Evolutionary conservation across 257 asterid species (phyloP).

Genomic region (Ilex aquifolium): DNA sequence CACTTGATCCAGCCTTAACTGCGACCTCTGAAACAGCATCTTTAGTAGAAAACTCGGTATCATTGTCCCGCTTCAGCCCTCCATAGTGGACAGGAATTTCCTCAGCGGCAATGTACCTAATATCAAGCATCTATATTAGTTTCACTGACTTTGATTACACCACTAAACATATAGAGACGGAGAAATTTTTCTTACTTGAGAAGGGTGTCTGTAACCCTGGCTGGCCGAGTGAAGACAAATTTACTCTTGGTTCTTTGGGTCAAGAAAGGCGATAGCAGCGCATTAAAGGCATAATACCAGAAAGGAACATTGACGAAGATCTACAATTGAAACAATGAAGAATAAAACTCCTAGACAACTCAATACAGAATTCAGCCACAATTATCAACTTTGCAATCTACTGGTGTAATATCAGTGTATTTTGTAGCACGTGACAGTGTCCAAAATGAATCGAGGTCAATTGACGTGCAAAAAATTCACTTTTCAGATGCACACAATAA

Average conservation of each 20-base stretch:
- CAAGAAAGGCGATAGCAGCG: constrained; percentile 51
- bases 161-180: neutral
- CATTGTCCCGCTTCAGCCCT: constrained; percentile 44
- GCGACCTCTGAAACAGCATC: constrained; percentile 37
- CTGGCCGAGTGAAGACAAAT: constrained; percentile 49
- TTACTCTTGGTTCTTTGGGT: constrained; percentile 56
- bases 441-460: no score
- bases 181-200: constrained; percentile 33
- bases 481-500: no score
- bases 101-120: constrained; percentile 47
- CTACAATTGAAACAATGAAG: constrained; percentile 19
- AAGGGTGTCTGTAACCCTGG: constrained; percentile 50
- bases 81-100: constrained; percentile 46
- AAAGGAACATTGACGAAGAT: constrained; percentile 63
- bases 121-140: neutral
- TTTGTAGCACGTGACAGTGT: no score
- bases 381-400: no score
- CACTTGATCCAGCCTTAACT: constrained; percentile 40
- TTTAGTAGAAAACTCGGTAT: constrained; percentile 41
- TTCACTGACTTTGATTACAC: neutral
- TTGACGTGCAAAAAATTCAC: no score
- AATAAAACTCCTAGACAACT: no score
- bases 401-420: no score
- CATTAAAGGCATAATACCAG: constrained; percentile 65
- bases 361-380: neutral